Evolutionary conservation across 1,284 basidiomycete species (phyloP).

Genomic region (Ceratobasidium sp.): DNA sequence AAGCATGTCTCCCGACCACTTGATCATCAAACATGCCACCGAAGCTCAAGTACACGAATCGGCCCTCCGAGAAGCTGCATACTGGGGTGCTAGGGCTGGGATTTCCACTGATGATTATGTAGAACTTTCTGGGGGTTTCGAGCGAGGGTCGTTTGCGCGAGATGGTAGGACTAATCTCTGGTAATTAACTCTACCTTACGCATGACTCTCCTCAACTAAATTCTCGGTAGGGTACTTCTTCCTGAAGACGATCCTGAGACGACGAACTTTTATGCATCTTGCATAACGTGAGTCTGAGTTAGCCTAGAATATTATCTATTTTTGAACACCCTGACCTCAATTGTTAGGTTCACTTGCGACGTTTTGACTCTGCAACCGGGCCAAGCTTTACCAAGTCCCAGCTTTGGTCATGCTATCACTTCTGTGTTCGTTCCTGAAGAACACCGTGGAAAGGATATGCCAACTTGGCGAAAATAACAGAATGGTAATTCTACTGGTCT

Average conservation of each 20-base stretch:
- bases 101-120: not conserved
- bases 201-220: not conserved
- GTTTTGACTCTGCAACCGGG: not conserved
- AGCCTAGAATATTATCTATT: not conserved
- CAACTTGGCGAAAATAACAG: no score
- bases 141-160: not conserved
- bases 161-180: not conserved
- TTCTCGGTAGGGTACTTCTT: not conserved
- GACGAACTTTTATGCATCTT: not conserved
- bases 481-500: no score
- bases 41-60: not conserved
- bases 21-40: not conserved
- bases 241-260: not conserved
- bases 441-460: constrained; percentile 5
- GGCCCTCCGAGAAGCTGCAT: not conserved
- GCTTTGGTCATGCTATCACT: not conserved
- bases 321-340: not conserved
- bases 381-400: not conserved
- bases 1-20: not conserved
- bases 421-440: not conserved
- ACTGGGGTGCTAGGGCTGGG: not conserved
- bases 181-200: not conserved
- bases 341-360: not conserved
- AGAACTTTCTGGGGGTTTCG: not conserved
- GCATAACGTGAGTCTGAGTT: not conserved